Evolutionary conservation across 1,284 basidiomycete species (phyloP), one percentile per base, ranked within the genome.

Genomic region (Omphalotus olearius): DNA sequence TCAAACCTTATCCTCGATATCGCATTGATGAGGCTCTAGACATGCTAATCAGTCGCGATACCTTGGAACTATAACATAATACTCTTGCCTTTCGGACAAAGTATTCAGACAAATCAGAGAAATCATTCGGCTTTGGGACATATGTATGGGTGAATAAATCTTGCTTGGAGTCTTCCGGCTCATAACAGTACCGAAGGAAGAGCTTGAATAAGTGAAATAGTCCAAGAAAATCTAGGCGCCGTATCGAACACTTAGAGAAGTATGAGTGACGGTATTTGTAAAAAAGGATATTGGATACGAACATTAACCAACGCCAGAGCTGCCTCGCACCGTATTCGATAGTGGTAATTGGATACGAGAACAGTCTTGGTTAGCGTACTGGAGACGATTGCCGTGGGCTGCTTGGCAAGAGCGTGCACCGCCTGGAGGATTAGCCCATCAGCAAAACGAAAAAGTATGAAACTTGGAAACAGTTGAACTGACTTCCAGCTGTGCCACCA

Each of bases 401-500:
- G 85, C 60, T 83, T 81, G 7, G 88, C 78, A 43, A 99, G 78
- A 1, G 91, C 90, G 62, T 87, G 76, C 13, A 98, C 82, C 6
- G 94, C 93, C 93, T 96, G 59, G 5, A 33, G 6, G 13, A 59
- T 46, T 36, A 51, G 14, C 35, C 44, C 41, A 20, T 50, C 46
- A 59, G 42, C 58, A 52, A 52, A 35, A 47, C 36, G 16, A 45
- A 45, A 26, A 17, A 41, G 35, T 55, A 33, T 23, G 16, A 3
- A n/a, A 38, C 3, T 40, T 10, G 16, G 55, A 52, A 45, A 44
- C 41, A 52, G 36, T 20, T 51, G 14, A 38, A 69, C 81, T 62
- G 63, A 91, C 94, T 85, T 98, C 93, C 10, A 97, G 74, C 67
- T 98, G 95, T 1, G 97, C 97, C 20, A 98, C 89, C n/a, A 99